Conservation (phyloP, 495 filamentous ascomycete species). For the Penicillium pancosmium region DNA sequence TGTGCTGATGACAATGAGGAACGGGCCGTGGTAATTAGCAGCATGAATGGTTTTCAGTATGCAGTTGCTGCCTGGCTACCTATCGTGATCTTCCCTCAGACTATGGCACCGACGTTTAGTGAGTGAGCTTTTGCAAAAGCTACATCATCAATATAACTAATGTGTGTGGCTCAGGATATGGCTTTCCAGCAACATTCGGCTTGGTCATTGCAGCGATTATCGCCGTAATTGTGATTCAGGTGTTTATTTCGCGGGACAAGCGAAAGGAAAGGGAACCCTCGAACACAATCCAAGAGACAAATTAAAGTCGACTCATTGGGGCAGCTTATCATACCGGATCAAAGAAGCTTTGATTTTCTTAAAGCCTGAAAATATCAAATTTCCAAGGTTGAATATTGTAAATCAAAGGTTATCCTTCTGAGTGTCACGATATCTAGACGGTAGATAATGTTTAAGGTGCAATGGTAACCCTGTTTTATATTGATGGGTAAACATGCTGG, state of each 20-base stretch:
- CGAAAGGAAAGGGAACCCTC: background rate
- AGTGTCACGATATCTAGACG: no score
- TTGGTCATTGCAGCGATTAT: constrained; percentile 28
- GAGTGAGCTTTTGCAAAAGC: background rate
- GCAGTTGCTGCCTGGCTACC: constrained; percentile 34
- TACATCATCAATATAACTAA: background rate
- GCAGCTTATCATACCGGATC: background rate
- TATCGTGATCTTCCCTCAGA: constrained; percentile 24
- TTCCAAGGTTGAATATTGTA: no score
- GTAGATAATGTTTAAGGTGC: no score
- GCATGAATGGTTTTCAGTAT: constrained; percentile 30
- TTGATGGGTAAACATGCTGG: background rate
- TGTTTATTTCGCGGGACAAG: constrained; percentile 23
- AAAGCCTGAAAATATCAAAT: no score
- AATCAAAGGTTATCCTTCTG: no score
- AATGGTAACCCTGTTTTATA: no score
- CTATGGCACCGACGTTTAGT: background rate
- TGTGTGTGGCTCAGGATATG: constrained; percentile 17
- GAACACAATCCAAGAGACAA: background rate
- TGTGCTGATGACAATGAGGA: constrained; percentile 28
- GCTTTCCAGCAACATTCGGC: constrained; percentile 30
- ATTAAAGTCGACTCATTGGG: background rate
- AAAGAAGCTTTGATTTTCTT: background rate
- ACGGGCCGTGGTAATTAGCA: constrained; percentile 24
- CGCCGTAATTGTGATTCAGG: constrained; percentile 22